Percentiles rank a stretch among this genome's conserved stretches.
Evolutionary conservation across 345 rosid species (phyloP).

Genomic region (Laguncularia racemosa): DNA sequence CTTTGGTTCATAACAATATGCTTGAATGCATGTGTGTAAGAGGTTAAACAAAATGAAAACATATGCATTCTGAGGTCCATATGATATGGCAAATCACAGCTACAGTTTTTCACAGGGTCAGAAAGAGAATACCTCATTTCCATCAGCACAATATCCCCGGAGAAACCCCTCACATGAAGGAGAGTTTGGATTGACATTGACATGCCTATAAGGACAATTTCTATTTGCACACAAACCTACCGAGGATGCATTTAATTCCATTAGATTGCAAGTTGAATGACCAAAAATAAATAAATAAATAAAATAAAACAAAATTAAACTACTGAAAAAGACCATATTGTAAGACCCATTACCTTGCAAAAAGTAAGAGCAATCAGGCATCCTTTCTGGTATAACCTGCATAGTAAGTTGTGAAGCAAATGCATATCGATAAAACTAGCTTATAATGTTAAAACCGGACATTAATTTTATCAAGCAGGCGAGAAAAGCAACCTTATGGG

Average conservation of each 20-base stretch:
- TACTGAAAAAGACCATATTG: neutral
- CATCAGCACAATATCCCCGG: constrained; percentile 87
- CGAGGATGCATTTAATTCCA: neutral
- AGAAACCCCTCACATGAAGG: constrained; percentile 78
- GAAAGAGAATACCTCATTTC: constrained; percentile 64
- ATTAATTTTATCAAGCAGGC: constrained; percentile 12
- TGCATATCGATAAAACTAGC: constrained; percentile 5
- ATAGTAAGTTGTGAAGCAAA: constrained; percentile 19
- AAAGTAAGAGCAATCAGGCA: constrained; percentile 97
- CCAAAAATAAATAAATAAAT: too few relatives aligned
- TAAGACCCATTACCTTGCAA: constrained; percentile 52
- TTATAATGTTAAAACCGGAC: neutral
- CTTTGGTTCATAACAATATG: too few relatives aligned
- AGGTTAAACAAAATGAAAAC: neutral
- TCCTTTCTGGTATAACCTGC: constrained; percentile 95
- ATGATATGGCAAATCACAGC: neutral
- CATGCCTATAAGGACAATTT: constrained; percentile 84
- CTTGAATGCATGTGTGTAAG: neutral
- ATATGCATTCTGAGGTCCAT: neutral
- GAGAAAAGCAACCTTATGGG: constrained; percentile 64
- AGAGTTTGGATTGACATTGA: constrained; percentile 80
- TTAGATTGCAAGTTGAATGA: constrained; percentile 1
- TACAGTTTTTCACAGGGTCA: neutral
- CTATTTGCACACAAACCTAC: constrained; percentile 88
- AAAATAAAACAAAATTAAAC: neutral